Evolutionary conservation across 768 basidiomycete genomes (phyloP).

Genomic region (Lactifluus pinguis): DNA sequence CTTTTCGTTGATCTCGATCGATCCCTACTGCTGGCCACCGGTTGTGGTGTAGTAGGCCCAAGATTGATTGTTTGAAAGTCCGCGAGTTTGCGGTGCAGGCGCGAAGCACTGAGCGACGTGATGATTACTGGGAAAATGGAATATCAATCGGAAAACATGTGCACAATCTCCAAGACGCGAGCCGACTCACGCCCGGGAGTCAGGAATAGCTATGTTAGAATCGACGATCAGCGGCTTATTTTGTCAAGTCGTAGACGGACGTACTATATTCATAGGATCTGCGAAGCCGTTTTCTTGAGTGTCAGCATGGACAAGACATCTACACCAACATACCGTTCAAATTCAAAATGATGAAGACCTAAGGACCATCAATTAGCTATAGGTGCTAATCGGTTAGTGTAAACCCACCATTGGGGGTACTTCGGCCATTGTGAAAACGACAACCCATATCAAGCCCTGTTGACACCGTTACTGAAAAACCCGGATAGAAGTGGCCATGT

Average conservation of each 20-base stretch:
- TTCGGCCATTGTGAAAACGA: not conserved
- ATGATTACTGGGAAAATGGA: not conserved
- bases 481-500: not conserved
- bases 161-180: not conserved
- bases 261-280: constrained; percentile 1
- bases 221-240: no score
- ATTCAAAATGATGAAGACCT: constrained; percentile 1
- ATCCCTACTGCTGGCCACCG: not conserved
- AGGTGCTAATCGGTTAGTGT: not conserved
- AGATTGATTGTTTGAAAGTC: no score
- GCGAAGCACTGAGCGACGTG: not conserved
- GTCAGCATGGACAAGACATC: not conserved
- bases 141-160: not conserved
- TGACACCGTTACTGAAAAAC: not conserved
- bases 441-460: not conserved
- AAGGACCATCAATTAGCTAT: not conserved
- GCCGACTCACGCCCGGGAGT: not conserved
- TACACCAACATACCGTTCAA: not conserved
- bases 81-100: not conserved
- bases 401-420: not conserved
- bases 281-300: not conserved
- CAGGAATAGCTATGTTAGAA: not conserved
- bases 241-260: not conserved
- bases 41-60: no score
- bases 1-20: not conserved